Percentiles rank a stretch among this genome's conserved stretches.
Conservation (phyloP, 2,329 filamentous ascomycete species). For the Calonectria henricotiae region DNA sequence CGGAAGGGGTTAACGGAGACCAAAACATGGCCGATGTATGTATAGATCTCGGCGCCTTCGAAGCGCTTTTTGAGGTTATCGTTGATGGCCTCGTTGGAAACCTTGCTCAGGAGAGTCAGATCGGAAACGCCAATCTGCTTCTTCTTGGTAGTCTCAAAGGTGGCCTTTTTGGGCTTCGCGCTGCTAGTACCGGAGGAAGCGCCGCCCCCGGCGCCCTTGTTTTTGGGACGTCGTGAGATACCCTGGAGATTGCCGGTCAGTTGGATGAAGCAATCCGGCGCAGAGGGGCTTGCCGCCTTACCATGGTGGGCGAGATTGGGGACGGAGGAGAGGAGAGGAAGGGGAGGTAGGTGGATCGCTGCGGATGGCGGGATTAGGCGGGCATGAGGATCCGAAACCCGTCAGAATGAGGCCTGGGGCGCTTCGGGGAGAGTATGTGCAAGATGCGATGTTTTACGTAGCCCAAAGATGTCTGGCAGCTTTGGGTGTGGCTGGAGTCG, state of each 20-base stretch:
- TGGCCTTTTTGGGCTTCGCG: constrained; percentile 91
- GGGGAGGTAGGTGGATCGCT: constrained; percentile 40
- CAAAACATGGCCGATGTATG: constrained; percentile 99
- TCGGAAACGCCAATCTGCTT: constrained; percentile 99
- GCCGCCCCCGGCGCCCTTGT: constrained; percentile 59
- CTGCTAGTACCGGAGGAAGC: constrained; percentile 60
- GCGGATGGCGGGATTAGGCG: constrained; percentile 43
- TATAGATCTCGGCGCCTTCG: constrained; percentile 98
- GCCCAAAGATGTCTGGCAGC: constrained; percentile 46
- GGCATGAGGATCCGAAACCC: constrained; percentile 50
- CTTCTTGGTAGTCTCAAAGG: constrained; percentile 97
- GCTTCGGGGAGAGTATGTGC: constrained; percentile 37
- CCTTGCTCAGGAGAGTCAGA: constrained; percentile 97
- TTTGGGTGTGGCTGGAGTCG: constrained; percentile 53
- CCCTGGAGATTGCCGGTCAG: constrained; percentile 51
- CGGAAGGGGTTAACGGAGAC: constrained; percentile 99
- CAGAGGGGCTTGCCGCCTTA: constrained; percentile 50
- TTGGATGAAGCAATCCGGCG: constrained; percentile 40
- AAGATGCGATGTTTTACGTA: constrained; percentile 48
- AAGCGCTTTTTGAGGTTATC: constrained; percentile 99
- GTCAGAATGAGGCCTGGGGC: constrained; percentile 33
- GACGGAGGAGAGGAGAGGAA: constrained; percentile 42
- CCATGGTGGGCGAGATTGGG: constrained; percentile 54
- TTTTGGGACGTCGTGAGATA: constrained; percentile 62
- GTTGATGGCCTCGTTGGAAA: constrained; percentile 99